These are phyloP conservation scores for Pythium insidiosum DNA, from an alignment of 352 stramenopile species.

Conservation along the genomic window DNA sequence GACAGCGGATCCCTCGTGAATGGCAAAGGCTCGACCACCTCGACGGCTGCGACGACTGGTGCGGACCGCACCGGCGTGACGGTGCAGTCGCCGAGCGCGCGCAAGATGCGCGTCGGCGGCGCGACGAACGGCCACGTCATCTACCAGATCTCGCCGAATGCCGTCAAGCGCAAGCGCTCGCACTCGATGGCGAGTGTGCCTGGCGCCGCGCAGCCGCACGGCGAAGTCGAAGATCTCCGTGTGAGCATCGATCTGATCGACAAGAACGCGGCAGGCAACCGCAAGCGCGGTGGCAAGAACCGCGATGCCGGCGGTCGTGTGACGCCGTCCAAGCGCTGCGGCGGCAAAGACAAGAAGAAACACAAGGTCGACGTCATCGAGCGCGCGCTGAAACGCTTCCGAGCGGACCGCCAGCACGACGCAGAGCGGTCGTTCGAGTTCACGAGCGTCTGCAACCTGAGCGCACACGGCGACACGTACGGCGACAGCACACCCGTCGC, in stretches of 20 bases:
- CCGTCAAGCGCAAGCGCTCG: conserved; percentile 54
- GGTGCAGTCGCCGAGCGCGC: not conserved
- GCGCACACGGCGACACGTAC: conserved; percentile 14
- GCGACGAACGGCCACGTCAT: too few relatives aligned
- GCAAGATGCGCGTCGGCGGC: conserved; percentile 1
- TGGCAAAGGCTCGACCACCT: too few relatives aligned
- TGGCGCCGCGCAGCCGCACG: not conserved
- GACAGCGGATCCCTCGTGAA: too few relatives aligned
- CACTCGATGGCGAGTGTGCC: conserved; percentile 26
- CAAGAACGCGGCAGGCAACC: not conserved
- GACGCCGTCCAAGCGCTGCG: conserved; percentile 38
- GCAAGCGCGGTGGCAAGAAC: conserved; percentile 14
- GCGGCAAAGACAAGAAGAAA: conserved; percentile 37
- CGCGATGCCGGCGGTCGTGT: conserved; percentile 24
- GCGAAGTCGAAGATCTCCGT: conserved; percentile 2
- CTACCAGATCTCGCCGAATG: conserved; percentile 33
- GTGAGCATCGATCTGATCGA: conserved; percentile 13
- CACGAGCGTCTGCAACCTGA: conserved; percentile 35
- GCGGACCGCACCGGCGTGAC: conserved; percentile 2
- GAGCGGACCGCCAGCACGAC: conserved; percentile 16
- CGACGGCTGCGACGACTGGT: conserved; percentile 2
- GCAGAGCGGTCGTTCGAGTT: conserved; percentile 36
- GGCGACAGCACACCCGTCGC: conserved; percentile 2
- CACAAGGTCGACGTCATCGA: conserved; percentile 57
- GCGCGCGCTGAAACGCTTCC: conserved; percentile 46